phyloP scores from a whole-genome alignment of 1,284 basidiomycete genomes.

The Cryptococcus neoformans region DNA sequence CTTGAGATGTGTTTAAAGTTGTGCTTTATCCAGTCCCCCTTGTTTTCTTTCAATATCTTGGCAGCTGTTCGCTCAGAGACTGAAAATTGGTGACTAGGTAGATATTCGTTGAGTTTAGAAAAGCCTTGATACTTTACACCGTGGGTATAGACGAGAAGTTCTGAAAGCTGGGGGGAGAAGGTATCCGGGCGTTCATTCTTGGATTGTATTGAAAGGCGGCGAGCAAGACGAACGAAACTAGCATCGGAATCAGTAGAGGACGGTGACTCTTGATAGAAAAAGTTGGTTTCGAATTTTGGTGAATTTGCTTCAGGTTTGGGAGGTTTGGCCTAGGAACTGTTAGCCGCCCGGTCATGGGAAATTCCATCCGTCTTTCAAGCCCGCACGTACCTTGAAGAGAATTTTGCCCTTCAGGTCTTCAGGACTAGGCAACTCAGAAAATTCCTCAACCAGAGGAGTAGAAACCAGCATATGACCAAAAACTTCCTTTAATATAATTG shows the following conservation, averaged over 20 bases:
- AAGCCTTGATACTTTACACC: slow-evolving; percentile 94
- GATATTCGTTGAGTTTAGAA: slow-evolving; percentile 85
- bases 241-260: slow-evolving; percentile 46
- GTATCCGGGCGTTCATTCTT: slow-evolving; percentile 39
- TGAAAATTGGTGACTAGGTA: slow-evolving; percentile 86
- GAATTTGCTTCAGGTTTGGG: slow-evolving; percentile 15
- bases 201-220: slow-evolving; percentile 23
- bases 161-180: slow-evolving; percentile 71
- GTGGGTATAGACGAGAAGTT: slow-evolving; percentile 87
- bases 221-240: slow-evolving; percentile 30
- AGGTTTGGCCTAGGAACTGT: slow-evolving; percentile 26
- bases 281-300: slow-evolving; percentile 4
- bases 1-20: slow-evolving; percentile 80
- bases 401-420: slow-evolving; percentile 77
- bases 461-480: slow-evolving; percentile 75
- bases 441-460: slow-evolving; percentile 54
- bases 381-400: slow-evolving; percentile 68
- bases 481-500: slow-evolving; percentile 68
- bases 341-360: background rate
- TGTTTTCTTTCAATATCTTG: slow-evolving; percentile 53
- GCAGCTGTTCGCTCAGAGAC: slow-evolving; percentile 78
- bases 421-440: slow-evolving; percentile 70
- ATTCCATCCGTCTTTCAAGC: background rate
- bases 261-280: slow-evolving; percentile 27
- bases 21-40: slow-evolving; percentile 83